Evolutionary conservation across 2,329 filamentous ascomycete genomes (phyloP), one percentile per base, ranked within the genome.

Genomic region (Fusarium keratoplasticum): DNA sequence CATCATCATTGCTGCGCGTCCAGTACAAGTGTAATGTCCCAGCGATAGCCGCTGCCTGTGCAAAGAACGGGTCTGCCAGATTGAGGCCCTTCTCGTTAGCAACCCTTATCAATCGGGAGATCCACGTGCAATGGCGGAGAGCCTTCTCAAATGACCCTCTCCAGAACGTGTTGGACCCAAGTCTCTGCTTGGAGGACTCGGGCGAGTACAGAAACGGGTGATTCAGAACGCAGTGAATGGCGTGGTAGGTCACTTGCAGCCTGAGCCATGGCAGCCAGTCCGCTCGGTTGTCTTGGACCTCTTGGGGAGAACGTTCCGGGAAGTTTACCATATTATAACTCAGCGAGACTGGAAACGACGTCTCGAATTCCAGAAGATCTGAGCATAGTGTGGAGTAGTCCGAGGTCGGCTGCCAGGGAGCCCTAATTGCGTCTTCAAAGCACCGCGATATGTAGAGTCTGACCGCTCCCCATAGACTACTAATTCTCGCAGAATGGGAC

Each of bases 21-120:
- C 72, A 75, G 44, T 75, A 75, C 0, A 73, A 4, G 6, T 68
- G 72, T 0, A 75, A 2, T 0, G 69, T 73, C 1, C 72, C 66
- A 2, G 72, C 69, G 4, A 75, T 75, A 0, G 72, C 72, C 0
- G 72, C 72, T 22, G 69, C 72, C 2, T 75, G 72, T 0, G 72
- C 61, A 42, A 73, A 70, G 42, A 75, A 75, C 0, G 72, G 72
- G 22, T 75, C 72, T 0, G 64, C 25, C 1, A 73, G 38, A 13
- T 47, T 31, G 0, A 75, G 29, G 0, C 62, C 59, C 6, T 75
- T 75, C 16, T 73, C 70, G 0, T 40, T 35, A 0, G 67, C 61
- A 8, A 47, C 61, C 18, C 64, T 54, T 6, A 75, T 75, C 8
- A 73, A 2, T 13, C 72, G 57, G 0, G 69, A 73, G 6, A 75